Conservation (phyloP, 768 basidiomycete genomes). For the Rubroboletus pulcherrimus region DNA sequence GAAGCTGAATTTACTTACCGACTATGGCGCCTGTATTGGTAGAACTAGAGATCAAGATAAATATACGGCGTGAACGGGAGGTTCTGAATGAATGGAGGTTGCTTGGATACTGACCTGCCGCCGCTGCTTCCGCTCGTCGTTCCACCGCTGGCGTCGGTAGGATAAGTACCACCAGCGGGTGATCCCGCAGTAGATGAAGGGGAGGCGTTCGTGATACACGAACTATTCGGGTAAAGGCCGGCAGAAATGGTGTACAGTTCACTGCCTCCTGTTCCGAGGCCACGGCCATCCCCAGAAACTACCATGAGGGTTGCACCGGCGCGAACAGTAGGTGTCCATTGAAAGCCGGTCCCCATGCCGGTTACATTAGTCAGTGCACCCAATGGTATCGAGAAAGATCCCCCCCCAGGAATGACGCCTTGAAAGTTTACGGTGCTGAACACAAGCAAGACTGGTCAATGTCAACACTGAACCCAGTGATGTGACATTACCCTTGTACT, state of each 20-base stretch:
- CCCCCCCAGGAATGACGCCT: constrained; percentile 76
- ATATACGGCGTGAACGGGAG: neutral
- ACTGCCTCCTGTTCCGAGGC: constrained; percentile 69
- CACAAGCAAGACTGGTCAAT: neutral
- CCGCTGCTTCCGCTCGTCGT: constrained; percentile 27
- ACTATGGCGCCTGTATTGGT: constrained; percentile 49
- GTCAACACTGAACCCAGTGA: neutral
- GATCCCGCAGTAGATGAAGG: constrained; percentile 75
- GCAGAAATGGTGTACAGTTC: constrained; percentile 50
- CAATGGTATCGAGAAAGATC: constrained; percentile 64
- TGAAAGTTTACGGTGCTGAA: constrained; percentile 56
- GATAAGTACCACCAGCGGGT: constrained; percentile 72
- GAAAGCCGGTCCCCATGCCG: constrained; percentile 57
- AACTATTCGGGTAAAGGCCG: constrained; percentile 45
- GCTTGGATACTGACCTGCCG: constrained; percentile 22
- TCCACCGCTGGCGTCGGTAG: constrained; percentile 47
- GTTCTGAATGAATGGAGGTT: neutral
- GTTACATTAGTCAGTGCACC: constrained; percentile 41
- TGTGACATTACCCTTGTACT: constrained; percentile 48
- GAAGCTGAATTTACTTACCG: constrained; percentile 31
- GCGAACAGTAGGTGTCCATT: constrained; percentile 62
- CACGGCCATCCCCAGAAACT: constrained; percentile 63
- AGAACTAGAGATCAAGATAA: constrained; percentile 18
- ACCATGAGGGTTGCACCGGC: constrained; percentile 64
- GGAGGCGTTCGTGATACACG: constrained; percentile 55